Conservation (phyloP, 768 basidiomycete genomes). For the Tricholoma furcatifolium region DNA sequence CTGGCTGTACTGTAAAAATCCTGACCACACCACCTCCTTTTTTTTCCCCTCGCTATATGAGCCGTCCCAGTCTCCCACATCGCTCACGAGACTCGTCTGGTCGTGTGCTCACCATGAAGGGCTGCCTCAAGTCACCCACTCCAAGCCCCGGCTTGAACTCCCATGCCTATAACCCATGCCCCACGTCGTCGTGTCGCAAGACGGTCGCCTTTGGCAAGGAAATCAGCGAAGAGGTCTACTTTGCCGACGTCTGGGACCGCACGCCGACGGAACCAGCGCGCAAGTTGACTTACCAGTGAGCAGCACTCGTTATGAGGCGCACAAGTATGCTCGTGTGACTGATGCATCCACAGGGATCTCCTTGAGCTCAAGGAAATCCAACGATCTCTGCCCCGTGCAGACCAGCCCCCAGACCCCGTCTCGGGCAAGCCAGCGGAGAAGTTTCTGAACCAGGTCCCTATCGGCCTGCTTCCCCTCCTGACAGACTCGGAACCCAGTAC, state of each 20-base stretch:
- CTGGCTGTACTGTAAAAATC: too few species aligned
- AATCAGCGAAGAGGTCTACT: slow-evolving; percentile 55
- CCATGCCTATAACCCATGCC: slow-evolving; percentile 22
- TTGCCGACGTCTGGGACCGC: slow-evolving; percentile 80
- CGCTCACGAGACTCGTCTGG: slow-evolving; percentile 9
- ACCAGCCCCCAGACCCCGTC: slow-evolving; percentile 45
- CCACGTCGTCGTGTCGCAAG: slow-evolving; percentile 33
- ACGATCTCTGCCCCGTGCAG: slow-evolving; percentile 57
- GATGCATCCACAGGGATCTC: slow-evolving; percentile 44
- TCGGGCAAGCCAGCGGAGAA: slow-evolving; percentile 39
- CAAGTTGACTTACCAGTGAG: slow-evolving; percentile 67
- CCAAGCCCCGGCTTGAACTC: neutral
- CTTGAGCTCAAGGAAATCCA: slow-evolving; percentile 72
- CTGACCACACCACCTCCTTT: neutral
- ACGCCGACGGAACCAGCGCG: slow-evolving; percentile 66
- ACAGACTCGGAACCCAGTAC: slow-evolving; percentile 20
- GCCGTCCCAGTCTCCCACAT: neutral
- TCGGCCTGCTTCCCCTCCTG: slow-evolving; percentile 59
- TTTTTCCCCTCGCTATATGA: neutral
- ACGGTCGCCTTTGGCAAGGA: slow-evolving; percentile 61
- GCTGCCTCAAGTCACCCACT: slow-evolving; percentile 31
- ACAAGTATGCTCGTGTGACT: slow-evolving; percentile 14
- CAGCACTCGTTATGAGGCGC: slow-evolving; percentile 18
- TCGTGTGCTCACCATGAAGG: slow-evolving; percentile 31
- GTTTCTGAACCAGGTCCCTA: slow-evolving; percentile 56